Conservation (phyloP, 805 yeast genomes). For the Zygosaccharomyces bailii region DNA sequence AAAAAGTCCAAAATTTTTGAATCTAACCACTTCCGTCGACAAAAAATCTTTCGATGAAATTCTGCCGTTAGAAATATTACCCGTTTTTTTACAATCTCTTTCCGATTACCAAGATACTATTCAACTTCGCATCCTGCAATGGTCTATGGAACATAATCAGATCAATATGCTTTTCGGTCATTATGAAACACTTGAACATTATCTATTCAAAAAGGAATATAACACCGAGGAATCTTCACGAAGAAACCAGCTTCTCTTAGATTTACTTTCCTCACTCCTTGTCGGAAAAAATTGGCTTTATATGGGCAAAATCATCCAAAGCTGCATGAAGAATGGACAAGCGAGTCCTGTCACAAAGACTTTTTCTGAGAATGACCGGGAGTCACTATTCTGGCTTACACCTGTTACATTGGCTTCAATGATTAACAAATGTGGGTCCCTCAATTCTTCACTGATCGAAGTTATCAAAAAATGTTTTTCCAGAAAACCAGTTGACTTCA, state of each 20-base stretch:
- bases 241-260: background rate
- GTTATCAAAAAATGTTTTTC: constrained; percentile 9
- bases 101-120: constrained; percentile 7
- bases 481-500: background rate
- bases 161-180: constrained; percentile 7
- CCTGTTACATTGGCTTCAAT: constrained; percentile 14
- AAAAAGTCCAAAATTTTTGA: constrained; percentile 7
- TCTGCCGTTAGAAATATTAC: constrained; percentile 10
- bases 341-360: background rate
- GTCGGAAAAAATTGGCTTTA: constrained; percentile 8
- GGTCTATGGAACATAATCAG: constrained; percentile 11
- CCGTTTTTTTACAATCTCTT: constrained; percentile 3
- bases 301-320: constrained; percentile 8
- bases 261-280: constrained; percentile 3
- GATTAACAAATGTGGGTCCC: constrained; percentile 14
- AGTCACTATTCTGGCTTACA: background rate
- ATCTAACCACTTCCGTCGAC: background rate
- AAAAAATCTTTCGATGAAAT: background rate
- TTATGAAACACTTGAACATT: background rate
- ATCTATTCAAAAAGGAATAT: constrained; percentile 1
- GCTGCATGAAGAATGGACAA: constrained; percentile 9
- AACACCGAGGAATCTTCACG: background rate
- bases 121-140: constrained; percentile 8
- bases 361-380: constrained; percentile 2
- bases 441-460: constrained; percentile 11